These are phyloP conservation scores for Fusarium decemcellulare DNA, from an alignment of 2,329 filamentous ascomycete species.

Conservation along the genomic window DNA sequence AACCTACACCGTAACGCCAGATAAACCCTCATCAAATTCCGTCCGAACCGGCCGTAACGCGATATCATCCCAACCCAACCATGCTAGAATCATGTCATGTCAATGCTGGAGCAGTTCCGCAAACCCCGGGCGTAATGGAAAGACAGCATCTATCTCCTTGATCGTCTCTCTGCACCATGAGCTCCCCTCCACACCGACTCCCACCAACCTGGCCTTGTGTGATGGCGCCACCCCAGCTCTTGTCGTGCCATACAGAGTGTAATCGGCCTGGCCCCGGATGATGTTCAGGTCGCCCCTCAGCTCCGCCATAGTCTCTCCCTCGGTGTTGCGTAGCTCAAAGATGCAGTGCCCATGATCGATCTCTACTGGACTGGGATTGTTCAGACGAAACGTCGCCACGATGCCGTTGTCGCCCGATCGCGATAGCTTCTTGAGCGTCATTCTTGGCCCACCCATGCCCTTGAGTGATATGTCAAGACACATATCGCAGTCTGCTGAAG, in stretches of 20 bases:
- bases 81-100: constrained; percentile 12
- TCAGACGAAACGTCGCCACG: constrained; percentile 41
- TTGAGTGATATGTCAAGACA: constrained; percentile 43
- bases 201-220: constrained; percentile 43
- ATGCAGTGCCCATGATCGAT: constrained; percentile 49
- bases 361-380: constrained; percentile 51
- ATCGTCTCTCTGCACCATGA: constrained; percentile 50
- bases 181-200: constrained; percentile 40
- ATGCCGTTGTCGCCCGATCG: constrained; percentile 32
- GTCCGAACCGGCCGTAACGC: constrained; percentile 5
- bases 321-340: constrained; percentile 50
- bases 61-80: background rate
- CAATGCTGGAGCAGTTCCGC: constrained; percentile 22
- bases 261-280: constrained; percentile 45
- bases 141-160: constrained; percentile 43
- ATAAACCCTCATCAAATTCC: background rate
- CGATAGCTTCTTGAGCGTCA: constrained; percentile 41
- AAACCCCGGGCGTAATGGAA: constrained; percentile 34
- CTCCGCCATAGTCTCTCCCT: constrained; percentile 44
- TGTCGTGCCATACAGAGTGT: constrained; percentile 45
- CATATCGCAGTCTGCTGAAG: constrained; percentile 41
- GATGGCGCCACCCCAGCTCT: constrained; percentile 26
- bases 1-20: constrained; percentile 10
- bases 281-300: constrained; percentile 50
- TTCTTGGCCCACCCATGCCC: constrained; percentile 45